Evolutionary conservation across 2,329 filamentous ascomycete genomes (phyloP).

Genomic region (Scytalidium lignicola): DNA sequence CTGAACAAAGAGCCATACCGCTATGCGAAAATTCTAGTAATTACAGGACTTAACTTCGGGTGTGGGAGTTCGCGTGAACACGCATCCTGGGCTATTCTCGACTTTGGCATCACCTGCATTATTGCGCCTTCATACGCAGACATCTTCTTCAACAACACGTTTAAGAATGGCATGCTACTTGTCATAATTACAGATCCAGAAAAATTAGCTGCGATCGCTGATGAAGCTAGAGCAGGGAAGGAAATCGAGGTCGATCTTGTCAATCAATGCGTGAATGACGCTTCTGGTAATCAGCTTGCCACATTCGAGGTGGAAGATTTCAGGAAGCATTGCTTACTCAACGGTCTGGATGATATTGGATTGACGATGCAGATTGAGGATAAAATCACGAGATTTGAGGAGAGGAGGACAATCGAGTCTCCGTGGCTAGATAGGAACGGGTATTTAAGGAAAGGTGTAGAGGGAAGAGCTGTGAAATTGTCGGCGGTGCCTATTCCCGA

Average conservation of each 20-base stretch:
- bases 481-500: too few relatives aligned
- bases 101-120: constrained; percentile 88
- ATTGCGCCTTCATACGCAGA: constrained; percentile 81
- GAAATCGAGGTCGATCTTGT: constrained; percentile 85
- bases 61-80: constrained; percentile 88
- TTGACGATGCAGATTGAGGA: constrained; percentile 84
- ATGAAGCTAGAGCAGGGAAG: constrained; percentile 68
- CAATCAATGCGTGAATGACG: constrained; percentile 73
- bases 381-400: constrained; percentile 53
- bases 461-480: too few relatives aligned
- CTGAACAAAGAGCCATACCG: constrained; percentile 85
- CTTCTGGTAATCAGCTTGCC: constrained; percentile 65
- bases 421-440: too few relatives aligned
- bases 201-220: constrained; percentile 62
- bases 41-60: constrained; percentile 86
- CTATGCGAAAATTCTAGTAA: constrained; percentile 76
- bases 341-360: constrained; percentile 90
- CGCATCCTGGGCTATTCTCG: constrained; percentile 87
- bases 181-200: constrained; percentile 63
- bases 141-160: constrained; percentile 99
- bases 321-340: constrained; percentile 84
- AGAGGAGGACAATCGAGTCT: background rate
- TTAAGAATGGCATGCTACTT: constrained; percentile 97
- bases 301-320: constrained; percentile 85
- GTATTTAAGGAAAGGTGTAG: too few relatives aligned